phyloP scores from a whole-genome alignment of 2,329 filamentous ascomycete genomes.

The Xylariaceae sp. region DNA sequence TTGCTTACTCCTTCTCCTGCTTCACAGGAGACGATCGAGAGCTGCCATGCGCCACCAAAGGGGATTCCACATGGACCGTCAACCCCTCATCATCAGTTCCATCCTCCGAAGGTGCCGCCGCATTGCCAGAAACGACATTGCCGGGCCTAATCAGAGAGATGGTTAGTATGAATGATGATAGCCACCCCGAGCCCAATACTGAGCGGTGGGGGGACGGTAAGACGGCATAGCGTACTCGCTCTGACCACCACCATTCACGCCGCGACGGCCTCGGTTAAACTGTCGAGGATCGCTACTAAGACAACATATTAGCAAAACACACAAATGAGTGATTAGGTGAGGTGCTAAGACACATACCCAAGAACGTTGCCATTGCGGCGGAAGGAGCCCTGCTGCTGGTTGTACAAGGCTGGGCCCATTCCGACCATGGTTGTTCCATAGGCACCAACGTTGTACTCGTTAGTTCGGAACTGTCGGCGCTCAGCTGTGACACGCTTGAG shows the following conservation, averaged over 20 bases:
- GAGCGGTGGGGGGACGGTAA: too few relatives aligned
- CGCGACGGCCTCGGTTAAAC: conserved; percentile 17
- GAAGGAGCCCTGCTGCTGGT: conserved; percentile 34
- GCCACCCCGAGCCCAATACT: background rate
- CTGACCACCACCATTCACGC: conserved; percentile 15
- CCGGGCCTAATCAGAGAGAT: conserved; percentile 40
- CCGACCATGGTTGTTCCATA: conserved; percentile 61
- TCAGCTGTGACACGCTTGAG: conserved; percentile 95
- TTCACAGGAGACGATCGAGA: conserved; percentile 48
- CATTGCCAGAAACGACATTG: conserved; percentile 36
- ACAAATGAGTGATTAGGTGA: too few relatives aligned
- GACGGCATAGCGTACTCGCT: conserved; percentile 20
- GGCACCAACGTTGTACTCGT: conserved; percentile 81
- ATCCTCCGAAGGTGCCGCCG: conserved; percentile 42
- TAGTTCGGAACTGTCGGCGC: conserved; percentile 90
- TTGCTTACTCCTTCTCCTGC: conserved; percentile 36
- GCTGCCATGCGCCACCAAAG: conserved; percentile 40
- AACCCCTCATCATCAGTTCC: conserved; percentile 48
- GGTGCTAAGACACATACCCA: too few relatives aligned
- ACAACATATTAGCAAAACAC: too few relatives aligned
- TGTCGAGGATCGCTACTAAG: too few relatives aligned
- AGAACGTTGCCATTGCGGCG: conserved; percentile 32
- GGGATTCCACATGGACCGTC: conserved; percentile 51
- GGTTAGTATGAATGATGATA: conserved; percentile 16
- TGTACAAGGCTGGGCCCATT: conserved; percentile 48